Evolutionary conservation across 768 basidiomycete genomes (phyloP), one percentile per base, ranked within the genome.

Genomic region (Clavaria fumosa): DNA sequence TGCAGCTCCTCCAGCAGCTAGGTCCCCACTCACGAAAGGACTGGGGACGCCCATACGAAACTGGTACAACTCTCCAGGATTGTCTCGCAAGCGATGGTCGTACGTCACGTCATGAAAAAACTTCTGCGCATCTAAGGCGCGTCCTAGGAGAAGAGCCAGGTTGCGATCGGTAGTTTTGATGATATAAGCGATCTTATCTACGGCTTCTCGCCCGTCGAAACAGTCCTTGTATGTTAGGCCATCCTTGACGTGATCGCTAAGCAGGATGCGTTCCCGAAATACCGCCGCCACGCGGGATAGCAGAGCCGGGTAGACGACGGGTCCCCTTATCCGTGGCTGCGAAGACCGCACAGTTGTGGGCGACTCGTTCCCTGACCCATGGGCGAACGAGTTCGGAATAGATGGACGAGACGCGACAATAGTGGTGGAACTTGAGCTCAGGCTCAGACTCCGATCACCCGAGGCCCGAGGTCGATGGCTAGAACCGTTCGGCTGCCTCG

Each of bases 41-140:
- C 78, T 86, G 4, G 78, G 71, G 26, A 95, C 53, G 50, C 78
- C 75, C 33, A 84, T 78, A 45, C 76, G 68, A 58, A 99, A 97
- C 53, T 93, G 90, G 57, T 96, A 99, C 21, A 99, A 59, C 58
- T 99, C 95, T 43, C 69, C 68, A 0, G 76, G 62, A 49, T 76
- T 88, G 57, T 97, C 95, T 35, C 95, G 66, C 40, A 99, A 55
- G 10, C 93, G 79, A 55, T 99, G 95, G 51, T 96, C 93, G 52
- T 97, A 99, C 6, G 95, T 96, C 47, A 99, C 95, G 51, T 97
- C 95, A 52, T 99, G 95, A 54, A 99, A 97, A 61, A 89, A 97
- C 60, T 97, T 97, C 56, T 97, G 95, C 6, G 91, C 82, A 51
- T 97, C 95, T 37, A 99, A 64, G 2, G 95, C 90, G 28, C 95